Conservation (phyloP, 2,329 filamentous ascomycete species). For the Aureobasidium pullulans region DNA sequence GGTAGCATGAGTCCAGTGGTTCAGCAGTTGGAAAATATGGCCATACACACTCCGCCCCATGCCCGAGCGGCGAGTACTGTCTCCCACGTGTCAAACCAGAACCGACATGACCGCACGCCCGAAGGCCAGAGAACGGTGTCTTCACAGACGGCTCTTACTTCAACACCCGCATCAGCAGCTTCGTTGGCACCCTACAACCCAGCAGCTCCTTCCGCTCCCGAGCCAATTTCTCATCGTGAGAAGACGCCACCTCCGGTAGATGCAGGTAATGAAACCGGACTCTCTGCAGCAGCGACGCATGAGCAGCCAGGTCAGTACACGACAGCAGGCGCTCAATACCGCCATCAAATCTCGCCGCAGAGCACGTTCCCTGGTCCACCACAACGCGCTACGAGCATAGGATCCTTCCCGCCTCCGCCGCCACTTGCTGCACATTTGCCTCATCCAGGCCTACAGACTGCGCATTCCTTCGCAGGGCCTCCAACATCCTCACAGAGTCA, state of each 20-base stretch:
- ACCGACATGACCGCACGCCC: slow-evolving; percentile 22
- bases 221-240: slow-evolving; percentile 63
- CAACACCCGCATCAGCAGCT: slow-evolving; percentile 34
- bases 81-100: slow-evolving; percentile 21
- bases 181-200: slow-evolving; percentile 70
- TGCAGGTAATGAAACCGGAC: slow-evolving; percentile 43
- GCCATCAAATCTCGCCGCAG: neutral
- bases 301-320: slow-evolving; percentile 26
- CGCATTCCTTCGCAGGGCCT: slow-evolving; percentile 15
- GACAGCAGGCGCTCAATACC: slow-evolving; percentile 16
- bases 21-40: slow-evolving; percentile 64
- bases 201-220: slow-evolving; percentile 66
- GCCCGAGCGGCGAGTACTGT: slow-evolving; percentile 29
- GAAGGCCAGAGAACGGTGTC: slow-evolving; percentile 11
- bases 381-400: slow-evolving; percentile 20
- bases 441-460: slow-evolving; percentile 13
- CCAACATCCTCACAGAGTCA: slow-evolving; percentile 18
- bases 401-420: slow-evolving; percentile 28
- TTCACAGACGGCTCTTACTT: slow-evolving; percentile 13
- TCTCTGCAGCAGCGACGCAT: slow-evolving; percentile 32
- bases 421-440: slow-evolving; percentile 19
- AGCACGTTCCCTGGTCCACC: slow-evolving; percentile 33
- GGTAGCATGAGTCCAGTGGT: slow-evolving; percentile 61
- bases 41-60: slow-evolving; percentile 54
- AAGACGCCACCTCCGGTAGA: slow-evolving; percentile 73